phyloP scores from a whole-genome alignment of 352 stramenopile species.

The Blastocystis hominis region DNA sequence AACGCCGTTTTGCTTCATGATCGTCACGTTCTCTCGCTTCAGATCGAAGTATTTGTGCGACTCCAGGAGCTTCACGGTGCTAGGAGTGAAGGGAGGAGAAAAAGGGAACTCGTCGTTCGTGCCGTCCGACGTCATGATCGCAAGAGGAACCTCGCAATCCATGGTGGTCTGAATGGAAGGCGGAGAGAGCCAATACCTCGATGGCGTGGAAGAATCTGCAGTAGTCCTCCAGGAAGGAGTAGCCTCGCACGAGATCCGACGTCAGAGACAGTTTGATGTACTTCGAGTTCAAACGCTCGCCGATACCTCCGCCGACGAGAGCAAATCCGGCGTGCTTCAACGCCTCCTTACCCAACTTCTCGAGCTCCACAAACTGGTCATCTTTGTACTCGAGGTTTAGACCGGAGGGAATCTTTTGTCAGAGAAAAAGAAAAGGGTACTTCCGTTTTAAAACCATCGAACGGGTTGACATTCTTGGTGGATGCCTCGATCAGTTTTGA shows the following conservation, averaged over 20 bases:
- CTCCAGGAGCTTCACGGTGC: constrained; percentile 76
- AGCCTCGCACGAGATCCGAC: constrained; percentile 67
- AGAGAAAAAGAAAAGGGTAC: not conserved
- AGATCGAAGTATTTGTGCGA: constrained; percentile 86
- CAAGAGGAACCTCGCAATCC: constrained; percentile 72
- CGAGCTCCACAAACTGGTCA: constrained; percentile 67
- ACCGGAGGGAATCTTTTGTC: constrained; percentile 61
- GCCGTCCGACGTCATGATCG: constrained; percentile 93
- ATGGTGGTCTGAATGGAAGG: not conserved
- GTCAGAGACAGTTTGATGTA: constrained; percentile 90
- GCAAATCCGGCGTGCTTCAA: constrained; percentile 77
- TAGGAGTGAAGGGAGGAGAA: not conserved
- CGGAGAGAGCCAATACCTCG: constrained; percentile 71
- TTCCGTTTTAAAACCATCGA: constrained; percentile 63
- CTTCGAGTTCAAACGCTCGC: constrained; percentile 86
- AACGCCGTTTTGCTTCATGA: constrained; percentile 95
- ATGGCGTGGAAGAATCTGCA: constrained; percentile 82
- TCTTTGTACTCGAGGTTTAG: constrained; percentile 66
- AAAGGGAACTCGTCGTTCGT: constrained; percentile 70
- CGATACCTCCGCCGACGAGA: constrained; percentile 87
- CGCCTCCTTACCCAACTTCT: constrained; percentile 65
- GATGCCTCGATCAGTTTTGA: constrained; percentile 63
- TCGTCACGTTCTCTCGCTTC: constrained; percentile 74
- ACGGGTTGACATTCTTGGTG: constrained; percentile 69
- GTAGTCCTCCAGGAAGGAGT: constrained; percentile 60